Evolutionary conservation across 2,329 filamentous ascomycete genomes (phyloP).

Genomic region (Clarireedia paspali): DNA sequence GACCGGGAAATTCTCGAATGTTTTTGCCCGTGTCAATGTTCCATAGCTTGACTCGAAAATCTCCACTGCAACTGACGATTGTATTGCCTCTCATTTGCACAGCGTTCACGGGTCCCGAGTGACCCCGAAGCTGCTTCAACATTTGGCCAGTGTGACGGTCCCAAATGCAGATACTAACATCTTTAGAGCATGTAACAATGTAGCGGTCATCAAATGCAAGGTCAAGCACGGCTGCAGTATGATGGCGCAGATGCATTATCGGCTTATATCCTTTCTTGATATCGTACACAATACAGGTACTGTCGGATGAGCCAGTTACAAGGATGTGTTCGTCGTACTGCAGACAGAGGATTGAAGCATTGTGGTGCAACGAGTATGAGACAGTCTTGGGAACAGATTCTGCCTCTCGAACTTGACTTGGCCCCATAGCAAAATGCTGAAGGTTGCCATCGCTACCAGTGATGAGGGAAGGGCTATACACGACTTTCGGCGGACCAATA

Average conservation of each 20-base stretch:
- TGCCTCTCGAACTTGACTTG: slow-evolving; percentile 28
- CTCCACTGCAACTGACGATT: slow-evolving; percentile 87
- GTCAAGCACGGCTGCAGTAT: slow-evolving; percentile 85
- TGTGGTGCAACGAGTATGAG: slow-evolving; percentile 64
- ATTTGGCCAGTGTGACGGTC: slow-evolving; percentile 71
- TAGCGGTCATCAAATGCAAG: slow-evolving; percentile 86
- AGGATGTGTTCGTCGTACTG: slow-evolving; percentile 91
- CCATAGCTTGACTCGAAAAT: slow-evolving; percentile 92
- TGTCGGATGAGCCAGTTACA: slow-evolving; percentile 90
- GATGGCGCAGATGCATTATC: slow-evolving; percentile 67
- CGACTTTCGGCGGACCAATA: slow-evolving; percentile 68
- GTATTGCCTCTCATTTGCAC: slow-evolving; percentile 91
- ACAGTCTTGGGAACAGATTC: slow-evolving; percentile 46
- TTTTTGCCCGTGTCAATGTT: slow-evolving; percentile 83
- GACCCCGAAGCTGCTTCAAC: slow-evolving; percentile 73
- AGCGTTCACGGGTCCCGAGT: slow-evolving; percentile 89
- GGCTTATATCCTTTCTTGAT: slow-evolving; percentile 72
- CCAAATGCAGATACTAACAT: slow-evolving; percentile 91
- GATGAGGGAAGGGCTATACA: slow-evolving; percentile 45
- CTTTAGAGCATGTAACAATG: slow-evolving; percentile 96
- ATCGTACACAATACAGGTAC: slow-evolving; percentile 85
- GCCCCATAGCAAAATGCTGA: slow-evolving; percentile 48
- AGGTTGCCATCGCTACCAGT: slow-evolving; percentile 43
- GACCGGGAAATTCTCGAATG: slow-evolving; percentile 82
- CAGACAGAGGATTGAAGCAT: slow-evolving; percentile 87